Base-by-base conservation (phyloP, 2,329 filamentous ascomycete species). In the Nigrospora sphaerica region DNA sequence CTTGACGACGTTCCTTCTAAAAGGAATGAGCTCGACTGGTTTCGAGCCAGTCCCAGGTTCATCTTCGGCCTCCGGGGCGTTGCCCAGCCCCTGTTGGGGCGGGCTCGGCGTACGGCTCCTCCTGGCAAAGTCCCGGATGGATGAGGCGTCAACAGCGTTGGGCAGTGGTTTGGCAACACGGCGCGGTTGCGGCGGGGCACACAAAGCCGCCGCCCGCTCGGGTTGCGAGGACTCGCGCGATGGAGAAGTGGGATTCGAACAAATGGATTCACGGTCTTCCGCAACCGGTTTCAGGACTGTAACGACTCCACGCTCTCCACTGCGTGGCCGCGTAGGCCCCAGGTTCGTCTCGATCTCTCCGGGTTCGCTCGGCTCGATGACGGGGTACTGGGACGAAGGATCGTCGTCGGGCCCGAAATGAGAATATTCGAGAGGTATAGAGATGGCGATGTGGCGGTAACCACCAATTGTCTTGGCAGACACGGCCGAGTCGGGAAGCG, bases 361-460 rank as follows among this genome's bases (percentile, higher is more conserved):
- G 16, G 47, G 44, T 39, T 55, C 49, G 32, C 45, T 39, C 1
- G 52, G 48, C 23, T 52, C 47, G 43, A 54, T 50, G 34, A 51
- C 45, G 12, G 55, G 52, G 28, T 59, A 53, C 40, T 59, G 58
- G 34, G 58, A 54, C 23, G 51, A 46, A 23, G 53, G 18, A 34
- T 44, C 18, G 6, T 28, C 42, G 17, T 55, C 50, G 6, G 57
- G 52, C 3, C 64, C 66, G 38, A 73, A 61, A 18, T 75, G 69
- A 6, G 69, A 71, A 47, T 76, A 64, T 51, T 78, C 70, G 12
- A 73, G 49, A 2, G 79, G 78, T 39, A 82, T 80, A 0, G 78
- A 80, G 44, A 82, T 82, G 48, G 78, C 76, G 51, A 83, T 81
- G 53, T 82, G 74, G 5, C 75, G 69, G 55, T 78, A 67, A 2